Conservation (phyloP, 441 rosid genomes). For the Populus hybrid region DNA sequence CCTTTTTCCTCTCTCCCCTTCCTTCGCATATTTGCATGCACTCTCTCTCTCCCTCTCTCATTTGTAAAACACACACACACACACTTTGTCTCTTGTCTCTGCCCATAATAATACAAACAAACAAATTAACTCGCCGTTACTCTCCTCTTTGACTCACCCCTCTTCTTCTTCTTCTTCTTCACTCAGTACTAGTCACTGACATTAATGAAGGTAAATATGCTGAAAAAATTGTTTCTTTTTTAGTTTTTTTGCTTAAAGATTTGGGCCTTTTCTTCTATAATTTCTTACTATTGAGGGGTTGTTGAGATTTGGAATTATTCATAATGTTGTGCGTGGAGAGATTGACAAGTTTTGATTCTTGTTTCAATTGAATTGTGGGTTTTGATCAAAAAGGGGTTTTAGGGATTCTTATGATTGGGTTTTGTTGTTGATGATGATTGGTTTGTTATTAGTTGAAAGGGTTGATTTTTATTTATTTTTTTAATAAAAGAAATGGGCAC, state of each 20-base stretch:
- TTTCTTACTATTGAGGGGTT: constrained; percentile 57
- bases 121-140: neutral
- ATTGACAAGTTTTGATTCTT: constrained; percentile 22
- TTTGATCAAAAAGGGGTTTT: constrained; percentile 17
- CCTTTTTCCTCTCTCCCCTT: constrained; percentile 47
- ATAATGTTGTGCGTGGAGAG: constrained; percentile 29
- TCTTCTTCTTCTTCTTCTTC: neutral
- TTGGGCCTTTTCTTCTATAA: neutral
- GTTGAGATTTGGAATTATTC: neutral
- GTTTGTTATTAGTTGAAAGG: constrained; percentile 15
- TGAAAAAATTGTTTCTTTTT: neutral
- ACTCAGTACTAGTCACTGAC: neutral
- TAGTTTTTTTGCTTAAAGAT: neutral
- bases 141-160: neutral
- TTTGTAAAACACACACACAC: constrained; percentile 10
- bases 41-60: constrained; percentile 28
- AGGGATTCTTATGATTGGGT: constrained; percentile 35
- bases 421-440: constrained; percentile 15
- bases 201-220: neutral
- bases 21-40: constrained; percentile 60
- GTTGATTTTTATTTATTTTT: constrained; percentile 18
- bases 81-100: neutral
- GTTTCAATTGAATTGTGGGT: constrained; percentile 40
- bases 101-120: neutral
- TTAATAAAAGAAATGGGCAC: constrained; percentile 39